A percentile compares a stretch with the other conserved stretches of the same genome.
Conservation (phyloP, 805 yeast species). For the Yarrowia phangngaensis region DNA sequence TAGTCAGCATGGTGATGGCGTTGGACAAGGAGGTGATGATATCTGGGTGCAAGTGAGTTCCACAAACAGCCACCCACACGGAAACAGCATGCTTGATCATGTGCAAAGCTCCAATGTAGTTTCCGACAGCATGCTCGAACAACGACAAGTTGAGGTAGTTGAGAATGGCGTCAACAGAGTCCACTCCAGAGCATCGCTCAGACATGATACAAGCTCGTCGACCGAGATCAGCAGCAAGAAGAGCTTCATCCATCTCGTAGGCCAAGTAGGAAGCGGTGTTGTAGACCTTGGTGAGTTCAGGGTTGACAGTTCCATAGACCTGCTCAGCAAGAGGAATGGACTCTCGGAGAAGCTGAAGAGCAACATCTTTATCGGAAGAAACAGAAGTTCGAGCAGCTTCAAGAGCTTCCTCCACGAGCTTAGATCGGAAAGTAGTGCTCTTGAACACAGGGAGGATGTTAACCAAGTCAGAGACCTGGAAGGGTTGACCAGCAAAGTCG, state of each 20-base stretch:
- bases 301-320: constrained; percentile 74
- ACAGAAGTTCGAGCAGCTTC: constrained; percentile 40
- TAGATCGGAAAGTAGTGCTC: constrained; percentile 61
- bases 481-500: constrained; percentile 43
- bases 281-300: constrained; percentile 70
- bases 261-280: constrained; percentile 62
- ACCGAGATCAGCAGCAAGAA: constrained; percentile 59
- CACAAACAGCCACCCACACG: constrained; percentile 56
- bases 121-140: constrained; percentile 60
- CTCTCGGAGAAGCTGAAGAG: constrained; percentile 62
- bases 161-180: constrained; percentile 70
- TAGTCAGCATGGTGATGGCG: constrained; percentile 56
- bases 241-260: constrained; percentile 53
- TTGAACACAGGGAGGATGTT: constrained; percentile 73
- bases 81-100: constrained; percentile 57
- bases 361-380: constrained; percentile 45
- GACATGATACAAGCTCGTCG: constrained; percentile 67
- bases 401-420: constrained; percentile 65
- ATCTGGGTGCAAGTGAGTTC: constrained; percentile 62
- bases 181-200: constrained; percentile 80
- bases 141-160: constrained; percentile 70
- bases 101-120: constrained; percentile 57
- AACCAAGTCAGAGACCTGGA: constrained; percentile 61
- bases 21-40: constrained; percentile 59
- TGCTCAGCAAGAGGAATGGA: constrained; percentile 73